Conservation (phyloP, 192 early-diverging fungal genomes). For the Jimgerdemannia lactiflua region DNA sequence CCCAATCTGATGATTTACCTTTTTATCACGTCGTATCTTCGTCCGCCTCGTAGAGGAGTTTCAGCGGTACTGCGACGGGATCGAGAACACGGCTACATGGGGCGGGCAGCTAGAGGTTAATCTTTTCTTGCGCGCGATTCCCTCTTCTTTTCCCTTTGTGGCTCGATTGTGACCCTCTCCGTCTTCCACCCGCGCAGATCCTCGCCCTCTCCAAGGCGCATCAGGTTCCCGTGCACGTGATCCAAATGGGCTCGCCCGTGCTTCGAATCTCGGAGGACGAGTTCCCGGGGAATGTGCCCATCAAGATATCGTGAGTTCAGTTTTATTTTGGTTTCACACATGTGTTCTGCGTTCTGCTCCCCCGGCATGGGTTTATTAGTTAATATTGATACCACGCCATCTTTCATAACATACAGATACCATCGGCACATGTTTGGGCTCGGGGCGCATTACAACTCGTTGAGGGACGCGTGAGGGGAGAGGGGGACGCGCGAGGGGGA, state of each 20-base stretch:
- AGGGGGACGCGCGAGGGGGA: no score
- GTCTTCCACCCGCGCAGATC: conserved; percentile 43
- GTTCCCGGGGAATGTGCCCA: conserved; percentile 49
- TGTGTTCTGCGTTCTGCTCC: background rate
- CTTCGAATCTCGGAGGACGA: conserved; percentile 80
- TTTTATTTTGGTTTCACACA: background rate
- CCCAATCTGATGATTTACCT: no score
- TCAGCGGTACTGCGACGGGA: conserved; percentile 68
- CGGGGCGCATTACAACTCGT: conserved; percentile 96
- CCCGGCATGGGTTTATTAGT: background rate
- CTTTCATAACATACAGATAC: conserved; percentile 43
- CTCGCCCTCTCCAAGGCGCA: conserved; percentile 74
- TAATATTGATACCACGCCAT: background rate
- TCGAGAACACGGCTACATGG: conserved; percentile 86
- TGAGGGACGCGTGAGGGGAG: conserved; percentile 34
- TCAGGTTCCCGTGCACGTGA: conserved; percentile 77
- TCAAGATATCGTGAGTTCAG: conserved; percentile 70
- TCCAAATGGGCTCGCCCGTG: conserved; percentile 78
- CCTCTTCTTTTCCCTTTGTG: no score
- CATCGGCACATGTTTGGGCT: conserved; percentile 91
- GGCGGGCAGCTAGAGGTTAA: conserved; percentile 90
- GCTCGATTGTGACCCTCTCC: no score
- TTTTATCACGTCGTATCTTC: no score
- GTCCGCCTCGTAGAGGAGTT: conserved; percentile 52
- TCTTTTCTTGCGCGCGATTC: no score